phyloP scores from a whole-genome alignment of 768 basidiomycete species.

The Hypholoma fasciculare region DNA sequence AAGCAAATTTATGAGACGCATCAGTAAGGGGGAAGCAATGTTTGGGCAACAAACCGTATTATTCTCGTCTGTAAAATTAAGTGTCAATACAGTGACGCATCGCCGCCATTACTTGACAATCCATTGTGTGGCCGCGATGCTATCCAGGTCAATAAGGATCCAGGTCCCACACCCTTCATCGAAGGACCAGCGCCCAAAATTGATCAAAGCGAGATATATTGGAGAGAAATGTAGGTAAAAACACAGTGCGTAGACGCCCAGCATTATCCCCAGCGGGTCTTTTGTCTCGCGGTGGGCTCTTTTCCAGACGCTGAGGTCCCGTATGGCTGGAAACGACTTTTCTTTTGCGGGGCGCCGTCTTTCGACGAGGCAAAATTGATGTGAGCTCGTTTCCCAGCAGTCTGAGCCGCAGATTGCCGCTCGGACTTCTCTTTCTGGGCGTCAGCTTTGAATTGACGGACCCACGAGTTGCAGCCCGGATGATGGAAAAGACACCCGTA shows the following conservation, averaged over 20 bases:
- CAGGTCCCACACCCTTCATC: too few relatives aligned
- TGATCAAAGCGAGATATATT: background rate
- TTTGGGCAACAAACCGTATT: too few relatives aligned
- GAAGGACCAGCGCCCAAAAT: too few relatives aligned
- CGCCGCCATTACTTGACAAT: too few relatives aligned
- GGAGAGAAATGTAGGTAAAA: background rate
- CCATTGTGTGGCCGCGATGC: too few relatives aligned
- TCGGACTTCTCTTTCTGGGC: constrained; percentile 66
- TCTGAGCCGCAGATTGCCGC: constrained; percentile 51
- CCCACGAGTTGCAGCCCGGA: constrained; percentile 22
- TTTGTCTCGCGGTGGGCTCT: constrained; percentile 9
- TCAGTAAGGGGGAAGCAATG: too few relatives aligned
- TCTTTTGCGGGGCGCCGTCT: constrained; percentile 21
- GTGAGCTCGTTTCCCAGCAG: constrained; percentile 53
- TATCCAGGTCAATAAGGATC: too few relatives aligned
- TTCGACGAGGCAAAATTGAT: constrained; percentile 52
- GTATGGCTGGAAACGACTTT: constrained; percentile 32
- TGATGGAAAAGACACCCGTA: constrained; percentile 11
- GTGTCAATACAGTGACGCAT: too few relatives aligned
- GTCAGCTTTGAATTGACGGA: constrained; percentile 47
- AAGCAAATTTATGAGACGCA: too few relatives aligned
- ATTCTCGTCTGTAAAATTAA: too few relatives aligned
- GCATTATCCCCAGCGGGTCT: constrained; percentile 21
- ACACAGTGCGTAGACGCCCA: background rate
- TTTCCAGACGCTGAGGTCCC: constrained; percentile 5